A percentile compares a stretch with the other conserved stretches of the same genome.
These are phyloP conservation scores for Paramecium octaurelia DNA, from an alignment of 73 alveolate genomes.

Conservation along the genomic window DNA sequence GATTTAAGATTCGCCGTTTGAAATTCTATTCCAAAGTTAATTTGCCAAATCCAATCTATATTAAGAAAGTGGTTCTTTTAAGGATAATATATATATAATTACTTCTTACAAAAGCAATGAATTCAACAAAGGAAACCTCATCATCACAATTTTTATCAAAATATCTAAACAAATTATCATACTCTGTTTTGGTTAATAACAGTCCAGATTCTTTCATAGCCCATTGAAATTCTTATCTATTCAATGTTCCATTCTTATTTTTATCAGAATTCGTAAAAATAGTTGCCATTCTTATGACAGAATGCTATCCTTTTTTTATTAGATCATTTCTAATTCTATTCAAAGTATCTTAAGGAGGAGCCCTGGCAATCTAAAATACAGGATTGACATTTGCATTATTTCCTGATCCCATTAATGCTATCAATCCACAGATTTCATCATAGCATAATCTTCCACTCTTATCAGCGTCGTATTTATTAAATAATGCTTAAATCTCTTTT, in stretches of 20 bases:
- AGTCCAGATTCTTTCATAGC: slow-evolving; percentile 79
- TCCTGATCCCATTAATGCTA: slow-evolving; percentile 83
- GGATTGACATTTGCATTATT: slow-evolving; percentile 84
- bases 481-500: slow-evolving; percentile 72
- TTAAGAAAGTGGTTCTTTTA: background rate
- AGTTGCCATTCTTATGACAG: slow-evolving; percentile 68
- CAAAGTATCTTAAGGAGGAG: slow-evolving; percentile 67
- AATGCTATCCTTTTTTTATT: slow-evolving; percentile 70
- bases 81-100: background rate
- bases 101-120: slow-evolving; percentile 55
- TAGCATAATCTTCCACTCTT: slow-evolving; percentile 76
- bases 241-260: slow-evolving; percentile 51
- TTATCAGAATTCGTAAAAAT: slow-evolving; percentile 60
- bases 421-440: slow-evolving; percentile 74
- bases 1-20: background rate
- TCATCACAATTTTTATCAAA: slow-evolving; percentile 74
- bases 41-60: background rate
- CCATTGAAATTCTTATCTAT: slow-evolving; percentile 74
- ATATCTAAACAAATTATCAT: slow-evolving; percentile 72
- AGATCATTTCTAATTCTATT: slow-evolving; percentile 68
- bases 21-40: background rate
- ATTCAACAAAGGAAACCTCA: slow-evolving; percentile 54
- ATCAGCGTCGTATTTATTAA: slow-evolving; percentile 72
- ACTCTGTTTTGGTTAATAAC: slow-evolving; percentile 68
- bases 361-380: slow-evolving; percentile 70